These are phyloP conservation scores for Bondarzewia mesenterica DNA, from an alignment of 1,284 basidiomycete genomes.

Conservation along the genomic window DNA sequence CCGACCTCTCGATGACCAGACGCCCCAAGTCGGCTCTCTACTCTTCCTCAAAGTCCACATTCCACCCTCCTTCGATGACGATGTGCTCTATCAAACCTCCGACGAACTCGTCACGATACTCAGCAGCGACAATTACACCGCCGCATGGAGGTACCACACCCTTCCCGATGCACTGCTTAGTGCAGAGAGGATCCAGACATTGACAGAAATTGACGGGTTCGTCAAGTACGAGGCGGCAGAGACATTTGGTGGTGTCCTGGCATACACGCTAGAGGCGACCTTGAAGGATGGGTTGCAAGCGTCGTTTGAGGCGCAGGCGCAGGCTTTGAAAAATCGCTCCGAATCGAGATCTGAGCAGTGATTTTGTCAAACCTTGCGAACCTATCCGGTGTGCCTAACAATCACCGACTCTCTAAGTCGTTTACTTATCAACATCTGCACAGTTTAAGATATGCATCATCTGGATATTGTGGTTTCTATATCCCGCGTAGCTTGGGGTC, in stretches of 20 bases:
- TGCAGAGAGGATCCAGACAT: constrained; percentile 39
- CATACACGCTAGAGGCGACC: constrained; percentile 45
- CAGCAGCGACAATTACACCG: constrained; percentile 1
- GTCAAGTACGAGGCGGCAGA: constrained; percentile 61
- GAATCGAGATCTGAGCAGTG: constrained; percentile 24
- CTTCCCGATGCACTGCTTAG: background rate
- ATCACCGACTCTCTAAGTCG: no score
- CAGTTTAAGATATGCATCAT: no score
- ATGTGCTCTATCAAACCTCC: background rate
- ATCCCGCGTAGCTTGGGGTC: no score
- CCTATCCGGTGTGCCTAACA: no score
- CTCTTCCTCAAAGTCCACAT: constrained; percentile 7
- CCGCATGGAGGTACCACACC: constrained; percentile 6
- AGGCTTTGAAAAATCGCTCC: constrained; percentile 44
- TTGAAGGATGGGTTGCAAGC: constrained; percentile 32
- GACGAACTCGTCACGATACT: constrained; percentile 5
- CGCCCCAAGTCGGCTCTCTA: background rate
- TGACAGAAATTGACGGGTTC: constrained; percentile 20
- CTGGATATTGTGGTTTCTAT: no score
- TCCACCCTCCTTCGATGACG: constrained; percentile 12
- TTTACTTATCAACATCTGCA: no score
- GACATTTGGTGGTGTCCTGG: constrained; percentile 47
- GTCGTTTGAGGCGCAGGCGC: constrained; percentile 48
- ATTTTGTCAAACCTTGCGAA: no score
- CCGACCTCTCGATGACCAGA: constrained; percentile 1